Conservation (phyloP, 805 yeast species). For the Wickerhamiella qilinensis region DNA sequence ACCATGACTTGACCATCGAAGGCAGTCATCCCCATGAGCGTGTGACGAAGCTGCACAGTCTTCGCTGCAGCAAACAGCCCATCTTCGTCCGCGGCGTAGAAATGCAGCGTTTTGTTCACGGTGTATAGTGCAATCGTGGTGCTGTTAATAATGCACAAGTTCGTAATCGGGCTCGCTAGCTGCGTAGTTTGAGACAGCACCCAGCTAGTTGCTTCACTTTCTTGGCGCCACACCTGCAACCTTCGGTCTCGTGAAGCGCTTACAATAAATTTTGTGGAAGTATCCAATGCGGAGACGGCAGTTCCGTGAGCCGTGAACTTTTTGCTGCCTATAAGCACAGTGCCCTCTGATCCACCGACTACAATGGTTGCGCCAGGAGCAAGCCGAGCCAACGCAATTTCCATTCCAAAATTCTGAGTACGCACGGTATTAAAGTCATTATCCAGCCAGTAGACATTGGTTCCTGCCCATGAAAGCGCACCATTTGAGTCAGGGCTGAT, state of each 20-base stretch:
- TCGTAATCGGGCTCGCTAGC: slow-evolving; percentile 35
- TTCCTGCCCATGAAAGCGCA: slow-evolving; percentile 5
- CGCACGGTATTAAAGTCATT: background rate
- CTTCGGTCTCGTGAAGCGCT: slow-evolving; percentile 12
- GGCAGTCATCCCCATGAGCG: slow-evolving; percentile 30
- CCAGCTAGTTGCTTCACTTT: slow-evolving; percentile 25
- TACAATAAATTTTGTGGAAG: slow-evolving; percentile 2
- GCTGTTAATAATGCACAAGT: slow-evolving; percentile 29
- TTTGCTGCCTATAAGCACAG: slow-evolving; percentile 3
- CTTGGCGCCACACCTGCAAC: slow-evolving; percentile 10
- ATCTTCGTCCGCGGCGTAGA: slow-evolving; percentile 19
- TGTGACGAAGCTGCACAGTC: slow-evolving; percentile 32
- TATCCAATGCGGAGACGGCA: slow-evolving; percentile 12
- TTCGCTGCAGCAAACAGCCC: slow-evolving; percentile 26
- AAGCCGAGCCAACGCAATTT: slow-evolving; percentile 2
- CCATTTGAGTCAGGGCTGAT: background rate
- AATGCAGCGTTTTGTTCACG: slow-evolving; percentile 44
- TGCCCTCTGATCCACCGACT: slow-evolving; percentile 1
- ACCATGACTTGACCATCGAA: slow-evolving; percentile 1
- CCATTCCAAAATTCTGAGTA: background rate
- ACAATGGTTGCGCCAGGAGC: slow-evolving; percentile 6
- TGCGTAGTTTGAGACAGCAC: slow-evolving; percentile 37
- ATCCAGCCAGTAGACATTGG: background rate
- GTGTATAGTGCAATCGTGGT: slow-evolving; percentile 31
- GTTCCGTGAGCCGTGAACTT: slow-evolving; percentile 11